These are phyloP conservation scores for Pseudohyphozyma bogoriensis DNA, from an alignment of 768 basidiomycete genomes.

Conservation along the genomic window DNA sequence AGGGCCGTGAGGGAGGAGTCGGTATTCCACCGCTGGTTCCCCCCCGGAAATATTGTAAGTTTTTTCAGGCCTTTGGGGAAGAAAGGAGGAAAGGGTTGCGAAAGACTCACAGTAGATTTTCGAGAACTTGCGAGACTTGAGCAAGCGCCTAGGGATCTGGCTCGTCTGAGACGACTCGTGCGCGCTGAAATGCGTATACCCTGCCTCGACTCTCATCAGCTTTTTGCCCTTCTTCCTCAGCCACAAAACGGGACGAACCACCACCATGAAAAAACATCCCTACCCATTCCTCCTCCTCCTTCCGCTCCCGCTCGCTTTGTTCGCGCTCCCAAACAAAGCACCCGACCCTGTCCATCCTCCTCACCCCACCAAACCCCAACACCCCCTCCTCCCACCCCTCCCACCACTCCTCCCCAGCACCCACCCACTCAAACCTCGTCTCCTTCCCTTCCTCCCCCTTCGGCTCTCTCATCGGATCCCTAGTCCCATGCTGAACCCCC, in stretches of 20 bases:
- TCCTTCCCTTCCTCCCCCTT: constrained; percentile 11
- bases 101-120: background rate
- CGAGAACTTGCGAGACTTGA: background rate
- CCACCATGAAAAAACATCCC: constrained; percentile 39
- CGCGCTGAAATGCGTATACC: constrained; percentile 16
- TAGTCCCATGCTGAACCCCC: constrained; percentile 19
- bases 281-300: constrained; percentile 28
- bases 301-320: background rate
- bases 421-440: constrained; percentile 25
- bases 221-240: background rate
- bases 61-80: background rate
- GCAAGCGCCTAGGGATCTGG: constrained; percentile 24
- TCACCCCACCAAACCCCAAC: constrained; percentile 4
- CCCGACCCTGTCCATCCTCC: constrained; percentile 16
- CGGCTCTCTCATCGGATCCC: constrained; percentile 18
- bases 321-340: constrained; percentile 23
- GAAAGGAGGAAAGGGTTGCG: constrained; percentile 9
- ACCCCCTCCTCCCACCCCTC: constrained; percentile 10
- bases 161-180: constrained; percentile 17
- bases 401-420: constrained; percentile 1
- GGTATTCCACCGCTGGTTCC: constrained; percentile 58
- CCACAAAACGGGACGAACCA: constrained; percentile 6
- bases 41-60: background rate
- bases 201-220: too few species aligned
- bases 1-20: constrained; percentile 46